Percentiles rank a stretch among this genome's conserved stretches.
phyloP scores from a whole-genome alignment of 2,329 filamentous ascomycete genomes.

The Byssothecium circinans region DNA sequence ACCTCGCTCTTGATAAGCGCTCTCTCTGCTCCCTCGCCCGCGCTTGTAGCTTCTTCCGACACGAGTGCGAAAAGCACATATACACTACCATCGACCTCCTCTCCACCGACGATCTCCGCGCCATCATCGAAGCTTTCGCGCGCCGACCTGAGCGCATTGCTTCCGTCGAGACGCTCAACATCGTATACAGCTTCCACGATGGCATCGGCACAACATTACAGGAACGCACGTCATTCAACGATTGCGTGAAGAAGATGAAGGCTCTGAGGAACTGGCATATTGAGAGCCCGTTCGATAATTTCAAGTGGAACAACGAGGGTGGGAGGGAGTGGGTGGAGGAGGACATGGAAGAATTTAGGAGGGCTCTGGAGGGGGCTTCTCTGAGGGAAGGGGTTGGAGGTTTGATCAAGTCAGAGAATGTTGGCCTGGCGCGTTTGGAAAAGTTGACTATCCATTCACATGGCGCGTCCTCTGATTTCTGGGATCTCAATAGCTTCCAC shows the following conservation, averaged over 20 bases:
- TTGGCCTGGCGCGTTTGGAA: slow-evolving; percentile 32
- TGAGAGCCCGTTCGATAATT: slow-evolving; percentile 42
- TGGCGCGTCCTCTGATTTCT: slow-evolving; percentile 35
- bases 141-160: slow-evolving; percentile 27
- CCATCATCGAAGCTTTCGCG: slow-evolving; percentile 30
- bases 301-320: slow-evolving; percentile 30
- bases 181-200: slow-evolving; percentile 31
- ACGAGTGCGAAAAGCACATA: slow-evolving; percentile 35
- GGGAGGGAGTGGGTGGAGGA: slow-evolving; percentile 34
- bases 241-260: slow-evolving; percentile 32
- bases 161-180: slow-evolving; percentile 35
- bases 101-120: slow-evolving; percentile 27
- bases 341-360: slow-evolving; percentile 38
- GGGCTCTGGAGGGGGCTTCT: slow-evolving; percentile 30
- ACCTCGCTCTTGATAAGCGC: slow-evolving; percentile 19
- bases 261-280: slow-evolving; percentile 36
- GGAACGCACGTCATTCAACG: slow-evolving; percentile 31
- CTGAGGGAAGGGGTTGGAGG: slow-evolving; percentile 11
- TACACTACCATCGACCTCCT: slow-evolving; percentile 35
- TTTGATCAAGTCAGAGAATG: slow-evolving; percentile 7
- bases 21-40: slow-evolving; percentile 31
- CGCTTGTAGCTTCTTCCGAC: slow-evolving; percentile 34
- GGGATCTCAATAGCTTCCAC: slow-evolving; percentile 34
- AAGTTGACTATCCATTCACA: slow-evolving; percentile 37
- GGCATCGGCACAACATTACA: slow-evolving; percentile 23